Conservation (phyloP, 2,329 filamentous ascomycete genomes). For the Dactylellina sp. region DNA sequence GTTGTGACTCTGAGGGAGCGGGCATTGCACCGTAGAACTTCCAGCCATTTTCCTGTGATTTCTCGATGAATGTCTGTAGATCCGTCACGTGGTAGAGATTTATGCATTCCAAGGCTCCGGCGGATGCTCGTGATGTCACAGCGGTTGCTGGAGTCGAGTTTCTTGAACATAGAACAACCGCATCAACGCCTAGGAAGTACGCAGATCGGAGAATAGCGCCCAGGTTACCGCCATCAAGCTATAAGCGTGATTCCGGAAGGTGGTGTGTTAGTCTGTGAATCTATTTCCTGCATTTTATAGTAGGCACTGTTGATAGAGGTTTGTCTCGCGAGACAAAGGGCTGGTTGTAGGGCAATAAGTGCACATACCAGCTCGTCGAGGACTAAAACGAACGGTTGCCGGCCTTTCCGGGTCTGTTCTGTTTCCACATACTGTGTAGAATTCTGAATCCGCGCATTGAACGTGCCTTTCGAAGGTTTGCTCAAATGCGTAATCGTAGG, state of each 20-base stretch:
- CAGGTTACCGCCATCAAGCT: constrained; percentile 86
- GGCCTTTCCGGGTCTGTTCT: constrained; percentile 65
- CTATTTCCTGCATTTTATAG: too few species aligned
- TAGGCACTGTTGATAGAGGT: too few species aligned
- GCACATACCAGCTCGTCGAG: constrained; percentile 74
- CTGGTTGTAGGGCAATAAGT: too few species aligned
- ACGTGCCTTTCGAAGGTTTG: constrained; percentile 74
- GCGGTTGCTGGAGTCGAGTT: constrained; percentile 78
- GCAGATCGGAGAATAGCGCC: constrained; percentile 89
- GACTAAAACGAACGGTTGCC: constrained; percentile 76
- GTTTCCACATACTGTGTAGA: constrained; percentile 35
- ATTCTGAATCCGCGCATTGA: constrained; percentile 70
- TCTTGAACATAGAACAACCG: constrained; percentile 79
- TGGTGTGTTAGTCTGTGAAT: constrained; percentile 62
- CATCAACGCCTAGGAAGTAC: constrained; percentile 89
- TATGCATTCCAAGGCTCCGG: constrained; percentile 85
- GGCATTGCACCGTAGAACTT: constrained; percentile 80
- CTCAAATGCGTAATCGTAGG: constrained; percentile 74
- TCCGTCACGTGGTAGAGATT: constrained; percentile 77
- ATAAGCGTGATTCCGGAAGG: constrained; percentile 60
- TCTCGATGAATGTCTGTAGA: constrained; percentile 76
- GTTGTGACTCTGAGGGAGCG: constrained; percentile 61
- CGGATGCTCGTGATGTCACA: constrained; percentile 85
- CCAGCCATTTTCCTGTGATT: constrained; percentile 80
- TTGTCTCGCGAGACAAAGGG: too few species aligned